A percentile compares a stretch with the other conserved stretches of the same genome.
Evolutionary conservation across 306 rosid species (phyloP).

Genomic region (Vigna unguiculata): DNA sequence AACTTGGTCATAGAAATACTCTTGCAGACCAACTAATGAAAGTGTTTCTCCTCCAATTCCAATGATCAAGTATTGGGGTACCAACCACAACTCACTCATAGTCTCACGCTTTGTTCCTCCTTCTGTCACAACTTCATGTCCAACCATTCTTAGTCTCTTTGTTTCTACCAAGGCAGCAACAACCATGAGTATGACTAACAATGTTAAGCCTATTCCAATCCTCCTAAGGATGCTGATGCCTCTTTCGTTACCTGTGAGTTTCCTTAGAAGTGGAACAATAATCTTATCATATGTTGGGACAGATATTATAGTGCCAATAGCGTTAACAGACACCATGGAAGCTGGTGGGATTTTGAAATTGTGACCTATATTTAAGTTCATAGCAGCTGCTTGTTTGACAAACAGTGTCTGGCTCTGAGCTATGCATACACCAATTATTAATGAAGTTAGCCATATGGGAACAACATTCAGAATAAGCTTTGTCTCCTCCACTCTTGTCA

Average conservation of each 20-base stretch:
- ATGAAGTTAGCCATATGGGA: constrained; percentile 61
- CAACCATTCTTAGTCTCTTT: constrained; percentile 45
- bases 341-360: constrained; percentile 57
- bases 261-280: constrained; percentile 52
- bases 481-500: constrained; percentile 63
- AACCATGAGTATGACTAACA: constrained; percentile 40
- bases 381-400: constrained; percentile 60
- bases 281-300: constrained; percentile 52
- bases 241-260: constrained; percentile 55
- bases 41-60: constrained; percentile 54
- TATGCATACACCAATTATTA: constrained; percentile 50
- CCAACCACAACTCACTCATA: constrained; percentile 57
- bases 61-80: constrained; percentile 50
- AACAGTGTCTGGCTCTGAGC: constrained; percentile 54
- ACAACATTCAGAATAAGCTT: constrained; percentile 54
- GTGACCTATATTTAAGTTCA: constrained; percentile 41
- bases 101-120: not conserved
- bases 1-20: constrained; percentile 61
- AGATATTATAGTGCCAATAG: constrained; percentile 39
- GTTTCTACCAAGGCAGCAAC: constrained; percentile 55
- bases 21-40: constrained; percentile 54
- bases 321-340: constrained; percentile 44
- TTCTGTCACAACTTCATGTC: not conserved
- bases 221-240: constrained; percentile 58
- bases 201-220: constrained; percentile 55